Base-by-base conservation (phyloP, 345 rosid species). In the Hibiscus syriacus region DNA sequence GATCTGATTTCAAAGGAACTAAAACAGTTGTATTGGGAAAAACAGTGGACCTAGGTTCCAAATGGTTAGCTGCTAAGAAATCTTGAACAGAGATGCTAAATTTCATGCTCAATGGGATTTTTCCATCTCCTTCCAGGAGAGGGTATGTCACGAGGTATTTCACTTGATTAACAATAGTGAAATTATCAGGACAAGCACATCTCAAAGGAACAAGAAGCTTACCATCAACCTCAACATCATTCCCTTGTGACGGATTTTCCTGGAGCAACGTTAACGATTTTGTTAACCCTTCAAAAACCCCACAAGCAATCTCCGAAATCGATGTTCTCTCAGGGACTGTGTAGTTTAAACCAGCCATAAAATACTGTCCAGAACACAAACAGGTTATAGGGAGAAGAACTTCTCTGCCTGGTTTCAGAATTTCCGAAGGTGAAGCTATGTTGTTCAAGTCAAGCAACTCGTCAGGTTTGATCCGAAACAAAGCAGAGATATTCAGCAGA, bases 111-210 rank as follows among this genome's bases (percentile, higher is more conserved):
- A 87, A 2, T 22, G 57, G 46, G 8, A 2, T 14, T 9, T 27
- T 48, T 10, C 13, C 17, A 53, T 87, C 89, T 43, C 83, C 83
- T 79, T 77, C 80, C 10, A 78, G 50, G 38, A 85, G 34, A 27
- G 89, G 85, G 69, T 83, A 87, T 19, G 87, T 87, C 12, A 81
- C 73, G 1, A 85, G 77, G 64, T 72, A 83, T 54, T 66, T 69
- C 9, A 79, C 64, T 30, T 64, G 70, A 34, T 13, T 30, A 23
- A 19, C 20, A 0, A 16, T 43, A 3, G 69, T 46, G 2, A 30
- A 56, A 30, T 69, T 70, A 36, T 74, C 70, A n/a, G 84, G 87
- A 70, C 92, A 85, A 2, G 87, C 87, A 72, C 92, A 87, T 74
- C 43, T 83, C 65, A 87, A 39, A 17, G 86, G 87, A 41, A 81